phyloP scores from a whole-genome alignment of 495 filamentous ascomycete species.

The Aspergillus taichungensis region DNA sequence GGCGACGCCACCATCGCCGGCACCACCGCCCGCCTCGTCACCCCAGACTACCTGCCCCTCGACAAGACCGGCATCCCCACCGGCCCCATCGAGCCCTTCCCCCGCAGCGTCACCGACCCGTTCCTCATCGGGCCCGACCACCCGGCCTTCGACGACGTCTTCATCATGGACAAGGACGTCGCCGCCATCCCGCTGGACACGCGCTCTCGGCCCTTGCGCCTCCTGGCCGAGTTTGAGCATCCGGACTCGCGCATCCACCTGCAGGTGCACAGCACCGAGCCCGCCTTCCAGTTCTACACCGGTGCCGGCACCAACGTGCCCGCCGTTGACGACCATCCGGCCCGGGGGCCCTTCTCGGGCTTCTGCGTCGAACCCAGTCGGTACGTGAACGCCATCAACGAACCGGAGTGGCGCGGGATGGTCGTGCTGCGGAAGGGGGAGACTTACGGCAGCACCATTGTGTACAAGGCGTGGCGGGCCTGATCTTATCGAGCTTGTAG shows the following conservation, averaged over 20 bases:
- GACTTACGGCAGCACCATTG: conserved; percentile 66
- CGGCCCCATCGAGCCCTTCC: conserved; percentile 41
- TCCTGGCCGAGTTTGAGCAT: conserved; percentile 60
- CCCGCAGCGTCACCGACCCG: conserved; percentile 41
- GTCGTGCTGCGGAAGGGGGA: conserved; percentile 71
- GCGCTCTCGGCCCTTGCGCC: conserved; percentile 51
- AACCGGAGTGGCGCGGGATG: conserved; percentile 66
- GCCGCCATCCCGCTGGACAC: conserved; percentile 67
- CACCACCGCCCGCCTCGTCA: conserved; percentile 62
- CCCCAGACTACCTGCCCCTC: conserved; percentile 65
- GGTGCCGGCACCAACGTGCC: conserved; percentile 77
- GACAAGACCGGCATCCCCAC: conserved; percentile 59
- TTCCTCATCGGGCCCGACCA: conserved; percentile 60
- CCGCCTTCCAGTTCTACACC: conserved; percentile 94
- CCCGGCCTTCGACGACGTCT: conserved; percentile 84
- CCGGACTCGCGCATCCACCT: conserved; percentile 65
- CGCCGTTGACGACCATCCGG: conserved; percentile 52
- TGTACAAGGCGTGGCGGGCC: conserved; percentile 74
- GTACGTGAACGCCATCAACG: conserved; percentile 81
- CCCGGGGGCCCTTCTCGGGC: conserved; percentile 55
- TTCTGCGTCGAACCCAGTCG: conserved; percentile 90
- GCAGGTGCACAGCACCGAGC: conserved; percentile 81
- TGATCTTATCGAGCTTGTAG: not conserved
- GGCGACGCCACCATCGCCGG: conserved; percentile 60
- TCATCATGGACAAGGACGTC: conserved; percentile 61